Base-by-base conservation (phyloP, 495 filamentous ascomycete genomes). In the Penicillium canariense region DNA sequence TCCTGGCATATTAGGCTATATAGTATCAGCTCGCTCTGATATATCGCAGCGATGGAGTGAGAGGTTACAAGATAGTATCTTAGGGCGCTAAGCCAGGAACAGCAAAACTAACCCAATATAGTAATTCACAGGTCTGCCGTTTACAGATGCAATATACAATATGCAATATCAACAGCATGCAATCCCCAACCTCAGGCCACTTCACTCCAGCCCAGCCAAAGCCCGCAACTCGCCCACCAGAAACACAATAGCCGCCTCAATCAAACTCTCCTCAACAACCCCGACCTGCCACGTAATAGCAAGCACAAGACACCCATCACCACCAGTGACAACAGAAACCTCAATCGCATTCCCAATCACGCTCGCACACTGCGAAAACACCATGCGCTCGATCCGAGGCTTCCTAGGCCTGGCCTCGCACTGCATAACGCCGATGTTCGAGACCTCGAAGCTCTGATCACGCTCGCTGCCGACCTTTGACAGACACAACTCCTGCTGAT, bases 361-460 rank as follows among this genome's bases (percentile, higher is more conserved):
- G 56, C 52, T 69, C 10, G 73, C 73, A 56, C 73, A 72, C 60
- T 81, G 78, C 5, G 76, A 75, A 45, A 81, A 81, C 2, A 76
- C 36, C 47, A 74, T 47, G 1, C 74, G 57, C 1, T 64, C 52
- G 15, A 77, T 66, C 28, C 49, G 55, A 50, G 68, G 70, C 17
- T 55, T 34, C 43, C 53, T 54, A 14, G 58, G 25, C 46, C 56
- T 55, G 20, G 50, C 42, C 20, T 67, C 67, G 17, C 58, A 52
- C 17, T 14, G 48, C 42, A 73, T 57, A 15, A 67, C 67, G 0
- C 75, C 77, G 3, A 81, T 28, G 66, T 78, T 81, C 7, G 75
- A 78, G 10, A 81, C 43, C 54, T 77, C 77, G 40, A 72, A 73
- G n/a, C 63, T 67, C 15, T 61, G 50, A 0, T 60, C 61, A 2